phyloP scores from a whole-genome alignment of 331 rosid species.

The Stylosanthes scabra region DNA sequence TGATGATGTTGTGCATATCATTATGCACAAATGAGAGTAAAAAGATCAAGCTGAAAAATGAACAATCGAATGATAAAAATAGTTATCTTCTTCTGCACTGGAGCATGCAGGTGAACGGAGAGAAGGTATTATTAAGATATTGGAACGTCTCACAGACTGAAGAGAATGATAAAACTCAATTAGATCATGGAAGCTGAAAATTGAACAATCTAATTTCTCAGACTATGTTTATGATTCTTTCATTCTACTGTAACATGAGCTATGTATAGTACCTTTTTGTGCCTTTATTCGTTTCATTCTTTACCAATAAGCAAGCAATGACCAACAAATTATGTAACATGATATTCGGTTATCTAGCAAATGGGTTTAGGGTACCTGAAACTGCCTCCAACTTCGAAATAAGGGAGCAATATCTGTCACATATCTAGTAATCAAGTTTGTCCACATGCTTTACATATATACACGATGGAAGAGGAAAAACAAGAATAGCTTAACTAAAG shows the following conservation, averaged over 20 bases:
- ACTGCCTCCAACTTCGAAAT: background rate
- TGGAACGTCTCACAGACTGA: background rate
- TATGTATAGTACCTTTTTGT: background rate
- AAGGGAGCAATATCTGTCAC: background rate
- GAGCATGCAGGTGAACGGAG: constrained; percentile 16
- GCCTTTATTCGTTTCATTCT: background rate
- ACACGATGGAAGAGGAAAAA: background rate
- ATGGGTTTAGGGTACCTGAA: background rate
- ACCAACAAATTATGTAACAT: constrained; percentile 7
- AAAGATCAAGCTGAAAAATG: background rate
- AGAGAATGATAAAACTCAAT: background rate
- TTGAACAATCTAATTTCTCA: background rate
- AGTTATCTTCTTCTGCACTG: too few species aligned
- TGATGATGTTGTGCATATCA: constrained; percentile 12
- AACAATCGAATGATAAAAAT: too few species aligned
- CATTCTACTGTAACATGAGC: background rate
- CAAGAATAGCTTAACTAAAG: background rate
- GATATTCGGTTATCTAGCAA: background rate
- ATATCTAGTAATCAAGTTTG: background rate
- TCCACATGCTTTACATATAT: background rate
- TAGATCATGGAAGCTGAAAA: background rate
- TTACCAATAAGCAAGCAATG: background rate
- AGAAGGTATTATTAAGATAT: background rate
- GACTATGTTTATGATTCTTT: constrained; percentile 12
- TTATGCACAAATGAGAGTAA: background rate